Evolutionary conservation across 2,329 filamentous ascomycete species (phyloP).

Genomic region (Botrytis cinerea): DNA sequence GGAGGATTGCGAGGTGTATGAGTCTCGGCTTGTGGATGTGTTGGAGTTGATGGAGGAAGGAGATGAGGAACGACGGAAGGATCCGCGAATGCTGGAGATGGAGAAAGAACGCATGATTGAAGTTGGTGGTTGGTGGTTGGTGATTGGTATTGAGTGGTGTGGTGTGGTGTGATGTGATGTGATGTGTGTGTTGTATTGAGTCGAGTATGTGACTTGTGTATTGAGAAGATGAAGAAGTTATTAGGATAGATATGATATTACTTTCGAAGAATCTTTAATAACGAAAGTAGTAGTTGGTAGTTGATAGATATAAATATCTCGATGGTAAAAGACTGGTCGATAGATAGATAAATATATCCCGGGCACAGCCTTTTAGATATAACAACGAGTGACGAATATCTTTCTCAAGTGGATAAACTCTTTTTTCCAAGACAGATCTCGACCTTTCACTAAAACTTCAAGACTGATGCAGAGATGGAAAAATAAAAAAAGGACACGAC

Average conservation of each 20-base stretch:
- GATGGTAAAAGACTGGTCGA: not conserved
- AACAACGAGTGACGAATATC: conserved; percentile 22
- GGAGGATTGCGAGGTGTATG: conserved; percentile 49
- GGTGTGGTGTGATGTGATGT: not conserved
- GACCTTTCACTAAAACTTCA: conserved; percentile 5
- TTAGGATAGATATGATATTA: not conserved
- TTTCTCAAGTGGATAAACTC: not conserved
- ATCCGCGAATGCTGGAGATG: conserved; percentile 56
- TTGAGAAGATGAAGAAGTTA: not conserved
- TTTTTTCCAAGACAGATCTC: not conserved
- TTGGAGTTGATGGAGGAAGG: conserved; percentile 40
- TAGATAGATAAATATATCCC: not conserved
- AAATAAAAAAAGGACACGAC: not conserved
- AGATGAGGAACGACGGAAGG: conserved; percentile 54
- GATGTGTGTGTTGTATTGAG: not conserved
- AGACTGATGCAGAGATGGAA: not conserved
- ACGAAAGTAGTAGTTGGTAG: not conserved
- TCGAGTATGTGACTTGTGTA: not conserved
- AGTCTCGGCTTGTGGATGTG: conserved; percentile 39
- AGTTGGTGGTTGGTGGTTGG: conserved; percentile 15
- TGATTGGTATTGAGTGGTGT: not conserved
- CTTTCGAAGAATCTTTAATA: not conserved
- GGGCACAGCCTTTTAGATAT: not conserved
- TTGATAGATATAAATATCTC: not conserved
- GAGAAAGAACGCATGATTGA: conserved; percentile 38